phyloP scores from a whole-genome alignment of 306 rosid species.

The Vigna trinervia region DNA sequence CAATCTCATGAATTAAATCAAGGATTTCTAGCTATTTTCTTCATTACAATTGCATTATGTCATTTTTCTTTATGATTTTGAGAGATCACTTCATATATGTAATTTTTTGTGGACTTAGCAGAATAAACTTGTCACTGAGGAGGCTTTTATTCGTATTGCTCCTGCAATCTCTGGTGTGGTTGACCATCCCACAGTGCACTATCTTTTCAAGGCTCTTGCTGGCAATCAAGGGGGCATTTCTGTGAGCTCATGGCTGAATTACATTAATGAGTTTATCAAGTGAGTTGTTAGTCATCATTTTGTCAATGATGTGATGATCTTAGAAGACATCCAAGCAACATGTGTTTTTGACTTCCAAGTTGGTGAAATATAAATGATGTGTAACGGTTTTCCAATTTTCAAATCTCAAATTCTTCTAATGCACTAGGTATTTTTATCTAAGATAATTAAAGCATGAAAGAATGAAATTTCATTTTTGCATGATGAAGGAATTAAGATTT shows the following conservation, averaged over 20 bases:
- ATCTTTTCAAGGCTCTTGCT: slow-evolving; percentile 84
- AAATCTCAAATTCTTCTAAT: slow-evolving; percentile 28
- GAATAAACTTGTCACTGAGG: slow-evolving; percentile 77
- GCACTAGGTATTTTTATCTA: slow-evolving; percentile 34
- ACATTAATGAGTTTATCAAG: slow-evolving; percentile 83
- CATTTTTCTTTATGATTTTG: slow-evolving; percentile 28
- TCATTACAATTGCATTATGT: background rate
- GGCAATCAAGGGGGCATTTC: slow-evolving; percentile 82
- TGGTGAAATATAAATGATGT: slow-evolving; percentile 29
- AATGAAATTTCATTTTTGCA: slow-evolving; percentile 31
- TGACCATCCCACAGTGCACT: slow-evolving; percentile 79
- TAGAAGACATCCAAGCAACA: slow-evolving; percentile 32
- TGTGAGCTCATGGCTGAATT: slow-evolving; percentile 77
- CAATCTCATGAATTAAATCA: slow-evolving; percentile 11
- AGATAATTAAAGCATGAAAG: slow-evolving; percentile 32
- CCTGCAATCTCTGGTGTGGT: slow-evolving; percentile 87
- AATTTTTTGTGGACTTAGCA: slow-evolving; percentile 51
- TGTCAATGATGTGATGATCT: slow-evolving; percentile 31
- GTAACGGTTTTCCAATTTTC: slow-evolving; percentile 12
- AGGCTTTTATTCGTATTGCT: slow-evolving; percentile 88
- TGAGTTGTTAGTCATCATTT: slow-evolving; percentile 54
- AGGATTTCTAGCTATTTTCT: slow-evolving; percentile 19
- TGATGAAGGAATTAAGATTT: background rate
- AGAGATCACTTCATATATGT: slow-evolving; percentile 31
- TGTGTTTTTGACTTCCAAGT: slow-evolving; percentile 24